phyloP scores from a whole-genome alignment of 176 grass and related monocot species.

The Hsuehochloa calcarea region DNA sequence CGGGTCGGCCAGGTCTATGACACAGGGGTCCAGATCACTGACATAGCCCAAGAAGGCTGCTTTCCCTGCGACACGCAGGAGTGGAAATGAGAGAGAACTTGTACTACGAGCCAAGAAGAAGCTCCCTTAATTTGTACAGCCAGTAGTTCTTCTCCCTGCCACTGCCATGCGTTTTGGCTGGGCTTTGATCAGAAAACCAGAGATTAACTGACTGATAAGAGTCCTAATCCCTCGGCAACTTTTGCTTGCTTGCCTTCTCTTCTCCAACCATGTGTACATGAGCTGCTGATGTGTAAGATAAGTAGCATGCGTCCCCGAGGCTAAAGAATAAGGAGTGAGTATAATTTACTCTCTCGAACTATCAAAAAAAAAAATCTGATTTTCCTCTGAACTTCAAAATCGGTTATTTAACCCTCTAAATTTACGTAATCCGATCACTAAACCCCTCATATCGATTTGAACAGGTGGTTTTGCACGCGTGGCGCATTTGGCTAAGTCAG shows the following conservation, averaged over 20 bases:
- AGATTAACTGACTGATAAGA: conserved; percentile 22
- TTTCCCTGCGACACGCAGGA: conserved; percentile 67
- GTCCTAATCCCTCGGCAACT: conserved; percentile 12
- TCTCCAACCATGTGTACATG: conserved; percentile 23
- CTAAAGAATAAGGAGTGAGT: no score
- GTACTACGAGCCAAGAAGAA: neutral
- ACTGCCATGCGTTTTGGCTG: conserved; percentile 14
- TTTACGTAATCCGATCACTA: no score
- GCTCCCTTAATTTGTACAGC: neutral
- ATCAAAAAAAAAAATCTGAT: no score
- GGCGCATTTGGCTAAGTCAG: no score
- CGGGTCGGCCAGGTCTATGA: conserved; percentile 66
- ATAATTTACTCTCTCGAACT: no score
- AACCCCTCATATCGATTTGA: no score
- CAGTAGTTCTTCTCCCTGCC: neutral
- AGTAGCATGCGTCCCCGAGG: neutral
- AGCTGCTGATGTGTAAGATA: conserved; percentile 40
- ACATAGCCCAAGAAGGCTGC: conserved; percentile 69
- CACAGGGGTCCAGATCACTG: conserved; percentile 59
- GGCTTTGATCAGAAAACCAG: conserved; percentile 8
- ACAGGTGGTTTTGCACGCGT: no score
- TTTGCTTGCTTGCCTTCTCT: neutral
- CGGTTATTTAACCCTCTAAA: no score
- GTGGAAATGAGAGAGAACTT: conserved; percentile 30
- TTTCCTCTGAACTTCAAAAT: no score